Evolutionary conservation across 2,329 filamentous ascomycete species (phyloP), one percentile per base, ranked within the genome.

Genomic region (Fusarium circinatum): DNA sequence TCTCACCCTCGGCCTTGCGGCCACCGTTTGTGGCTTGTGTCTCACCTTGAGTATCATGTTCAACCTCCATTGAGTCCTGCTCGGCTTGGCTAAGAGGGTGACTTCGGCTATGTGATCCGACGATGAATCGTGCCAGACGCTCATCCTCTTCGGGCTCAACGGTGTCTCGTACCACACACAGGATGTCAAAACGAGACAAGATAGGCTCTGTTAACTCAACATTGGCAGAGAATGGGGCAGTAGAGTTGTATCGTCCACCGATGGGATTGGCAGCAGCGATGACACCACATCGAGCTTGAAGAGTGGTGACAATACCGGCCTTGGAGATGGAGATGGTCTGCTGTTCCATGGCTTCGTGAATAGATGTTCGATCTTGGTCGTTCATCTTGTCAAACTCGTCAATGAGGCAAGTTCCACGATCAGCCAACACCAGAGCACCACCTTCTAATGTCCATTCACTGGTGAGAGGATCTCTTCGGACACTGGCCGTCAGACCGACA

Each of bases 341-440:
- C 84, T 99, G 96, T 83, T 99, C 96, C 96, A 99, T 99, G 68
- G 96, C 96, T 87, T 99, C 96, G 88, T 99, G 96, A 77, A 99
- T 99, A 13, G 95, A 98, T 2, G 96, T 98, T 74, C 96, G 91
- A 82, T 99, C 96, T 81, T 98, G 95, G 81, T 99, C 96, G 82
- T 98, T 98, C 96, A 99, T 99, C 88, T 99, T 99, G 89, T 99
- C 96, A 78, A 99, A 99, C 84, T 99, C 96, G 79, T 99, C 96
- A 72, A 99, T 99, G 36, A 99, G 87, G 79, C 96, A 98, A 22
- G 94, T 98, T 45, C 96, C 96, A 75, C 94, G 93, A 82, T 99
- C 96, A 22, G 96, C 96, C 63, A 99, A 90, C 78, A 99, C 96
- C 17, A 99, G 88, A 8, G 96, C 96, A 80, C 96, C 96, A 72